Conservation (phyloP, 257 asterid genomes). For the Lycium barbarum region DNA sequence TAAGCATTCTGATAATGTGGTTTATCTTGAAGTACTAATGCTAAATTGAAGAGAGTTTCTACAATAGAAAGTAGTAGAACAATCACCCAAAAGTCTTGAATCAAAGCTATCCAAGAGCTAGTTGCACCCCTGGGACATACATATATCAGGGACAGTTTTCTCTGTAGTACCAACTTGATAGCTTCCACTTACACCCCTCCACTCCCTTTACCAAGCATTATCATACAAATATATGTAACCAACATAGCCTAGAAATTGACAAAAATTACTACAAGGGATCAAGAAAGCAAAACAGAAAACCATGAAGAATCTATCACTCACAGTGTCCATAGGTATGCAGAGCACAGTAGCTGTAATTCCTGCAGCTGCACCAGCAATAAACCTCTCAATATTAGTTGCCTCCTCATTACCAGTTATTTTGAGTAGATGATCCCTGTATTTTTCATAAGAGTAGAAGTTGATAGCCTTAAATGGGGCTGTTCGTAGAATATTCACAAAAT, state of each 20-base stretch:
- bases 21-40: slow-evolving; percentile 19
- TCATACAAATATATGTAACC: not conserved
- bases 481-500: slow-evolving; percentile 85
- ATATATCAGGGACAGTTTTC: slow-evolving; percentile 15
- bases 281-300: slow-evolving; percentile 25
- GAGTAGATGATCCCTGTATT: slow-evolving; percentile 77
- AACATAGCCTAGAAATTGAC: slow-evolving; percentile 25
- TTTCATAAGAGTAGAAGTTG: slow-evolving; percentile 89
- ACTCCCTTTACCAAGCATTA: not conserved
- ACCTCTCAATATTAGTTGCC: slow-evolving; percentile 86
- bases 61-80: not conserved
- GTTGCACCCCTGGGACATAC: slow-evolving; percentile 20
- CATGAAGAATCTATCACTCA: slow-evolving; percentile 51
- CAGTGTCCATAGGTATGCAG: slow-evolving; percentile 98
- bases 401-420: slow-evolving; percentile 75
- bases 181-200: not conserved
- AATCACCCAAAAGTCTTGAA: not conserved
- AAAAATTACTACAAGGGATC: slow-evolving; percentile 33
- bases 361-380: slow-evolving; percentile 95
- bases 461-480: slow-evolving; percentile 99
- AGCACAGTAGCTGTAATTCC: slow-evolving; percentile 95
- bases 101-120: slow-evolving; percentile 11
- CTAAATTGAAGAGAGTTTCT: not conserved
- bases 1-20: not conserved
- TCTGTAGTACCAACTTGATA: not conserved